Conservation (phyloP, 805 yeast species). For the Cyberlindnera americana region DNA sequence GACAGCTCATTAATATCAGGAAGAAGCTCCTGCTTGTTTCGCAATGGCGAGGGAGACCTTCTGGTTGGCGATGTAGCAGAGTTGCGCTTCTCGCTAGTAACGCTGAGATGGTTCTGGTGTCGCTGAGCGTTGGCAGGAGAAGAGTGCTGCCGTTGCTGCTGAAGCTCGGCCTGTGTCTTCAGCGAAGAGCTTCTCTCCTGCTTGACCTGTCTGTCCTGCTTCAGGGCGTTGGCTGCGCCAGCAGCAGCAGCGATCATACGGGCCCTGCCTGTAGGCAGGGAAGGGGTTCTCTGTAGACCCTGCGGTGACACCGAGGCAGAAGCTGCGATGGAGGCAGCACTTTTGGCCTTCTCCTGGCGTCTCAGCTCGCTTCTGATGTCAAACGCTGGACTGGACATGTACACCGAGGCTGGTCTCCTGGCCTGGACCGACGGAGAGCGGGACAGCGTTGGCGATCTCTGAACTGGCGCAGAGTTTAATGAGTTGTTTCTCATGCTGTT, state of each 20-base stretch:
- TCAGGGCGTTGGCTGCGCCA: constrained; percentile 21
- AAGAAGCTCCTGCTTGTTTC: constrained; percentile 3
- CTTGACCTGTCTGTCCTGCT: constrained; percentile 14
- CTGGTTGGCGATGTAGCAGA: constrained; percentile 1
- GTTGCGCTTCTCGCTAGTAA: neutral
- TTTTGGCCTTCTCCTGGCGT: constrained; percentile 22
- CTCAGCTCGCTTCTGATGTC: constrained; percentile 27
- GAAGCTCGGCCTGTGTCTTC: constrained; percentile 3
- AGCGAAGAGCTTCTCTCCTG: constrained; percentile 12
- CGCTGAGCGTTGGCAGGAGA: neutral
- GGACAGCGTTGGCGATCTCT: constrained; percentile 18
- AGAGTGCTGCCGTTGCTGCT: constrained; percentile 3
- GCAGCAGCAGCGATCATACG: constrained; percentile 25
- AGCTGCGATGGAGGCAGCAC: constrained; percentile 12
- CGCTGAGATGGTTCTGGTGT: no score
- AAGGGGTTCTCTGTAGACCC: constrained; percentile 11
- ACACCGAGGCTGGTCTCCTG: constrained; percentile 23
- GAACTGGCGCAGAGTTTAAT: constrained; percentile 2
- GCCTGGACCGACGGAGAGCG: constrained; percentile 21
- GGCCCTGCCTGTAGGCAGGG: constrained; percentile 13
- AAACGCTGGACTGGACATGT: constrained; percentile 26
- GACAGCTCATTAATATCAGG: constrained; percentile 18
- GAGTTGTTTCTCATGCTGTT: constrained; percentile 14
- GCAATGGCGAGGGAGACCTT: constrained; percentile 21
- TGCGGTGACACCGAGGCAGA: neutral